Evolutionary conservation across 495 filamentous ascomycete species (phyloP).

Genomic region (Tuber brumale): DNA sequence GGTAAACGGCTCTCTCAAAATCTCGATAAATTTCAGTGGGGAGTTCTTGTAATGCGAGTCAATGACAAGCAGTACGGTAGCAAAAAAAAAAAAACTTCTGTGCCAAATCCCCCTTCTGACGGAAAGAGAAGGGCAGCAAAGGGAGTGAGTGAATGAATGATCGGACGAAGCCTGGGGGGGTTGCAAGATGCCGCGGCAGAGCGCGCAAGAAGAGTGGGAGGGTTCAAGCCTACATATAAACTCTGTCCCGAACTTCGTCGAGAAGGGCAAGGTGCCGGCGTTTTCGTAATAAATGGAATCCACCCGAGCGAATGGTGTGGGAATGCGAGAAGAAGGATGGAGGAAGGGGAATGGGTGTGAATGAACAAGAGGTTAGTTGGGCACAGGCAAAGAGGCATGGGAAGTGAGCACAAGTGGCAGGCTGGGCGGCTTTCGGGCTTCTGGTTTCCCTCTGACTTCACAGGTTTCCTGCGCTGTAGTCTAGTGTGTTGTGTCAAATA

Average conservation of each 20-base stretch:
- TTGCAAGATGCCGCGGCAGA: neutral
- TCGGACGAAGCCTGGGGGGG: slow-evolving; percentile 7
- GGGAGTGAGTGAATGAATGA: neutral
- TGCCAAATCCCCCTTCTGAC: neutral
- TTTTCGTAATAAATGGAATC: slow-evolving; percentile 14
- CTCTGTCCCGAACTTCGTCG: neutral
- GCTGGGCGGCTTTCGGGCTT: slow-evolving; percentile 14
- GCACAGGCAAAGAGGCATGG: neutral
- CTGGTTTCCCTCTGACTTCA: slow-evolving; percentile 3
- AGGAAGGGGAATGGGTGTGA: slow-evolving; percentile 15
- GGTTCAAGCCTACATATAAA: slow-evolving; percentile 5
- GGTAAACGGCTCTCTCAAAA: slow-evolving; percentile 29
- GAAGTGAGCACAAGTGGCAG: neutral
- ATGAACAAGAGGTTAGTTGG: slow-evolving; percentile 10
- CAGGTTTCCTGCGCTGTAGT: neutral
- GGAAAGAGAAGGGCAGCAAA: neutral
- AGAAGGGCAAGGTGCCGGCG: slow-evolving; percentile 14
- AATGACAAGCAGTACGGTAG: neutral
- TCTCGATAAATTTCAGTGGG: neutral
- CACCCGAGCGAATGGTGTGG: slow-evolving; percentile 13
- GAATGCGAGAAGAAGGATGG: slow-evolving; percentile 11
- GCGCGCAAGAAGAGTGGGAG: neutral
- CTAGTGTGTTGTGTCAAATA: neutral
- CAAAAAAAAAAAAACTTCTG: neutral
- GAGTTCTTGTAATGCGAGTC: neutral